These are phyloP conservation scores for Cladosporium sp. DNA, from an alignment of 2,329 filamentous ascomycete species.

Conservation along the genomic window DNA sequence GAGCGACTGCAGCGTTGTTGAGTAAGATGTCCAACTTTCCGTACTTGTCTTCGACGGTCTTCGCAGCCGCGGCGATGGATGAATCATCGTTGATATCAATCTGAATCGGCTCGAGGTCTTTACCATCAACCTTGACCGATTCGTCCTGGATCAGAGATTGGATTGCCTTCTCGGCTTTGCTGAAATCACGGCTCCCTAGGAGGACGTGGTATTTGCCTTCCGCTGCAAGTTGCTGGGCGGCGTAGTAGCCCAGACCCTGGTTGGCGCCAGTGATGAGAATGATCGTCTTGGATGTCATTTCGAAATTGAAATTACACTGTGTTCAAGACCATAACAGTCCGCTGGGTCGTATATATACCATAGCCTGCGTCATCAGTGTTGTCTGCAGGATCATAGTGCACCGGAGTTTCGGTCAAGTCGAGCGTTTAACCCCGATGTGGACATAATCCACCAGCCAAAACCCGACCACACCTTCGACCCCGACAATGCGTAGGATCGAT, in stretches of 20 bases:
- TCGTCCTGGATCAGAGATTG: conserved; percentile 24
- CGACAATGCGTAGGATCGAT: no score
- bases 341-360: background rate
- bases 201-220: conserved; percentile 32
- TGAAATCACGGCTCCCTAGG: conserved; percentile 32
- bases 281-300: conserved; percentile 18
- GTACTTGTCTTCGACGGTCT: conserved; percentile 17
- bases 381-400: no score
- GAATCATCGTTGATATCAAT: conserved; percentile 23
- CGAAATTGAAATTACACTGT: no score
- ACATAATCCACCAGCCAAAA: no score
- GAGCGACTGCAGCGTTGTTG: conserved; percentile 34
- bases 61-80: conserved; percentile 22
- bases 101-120: conserved; percentile 20
- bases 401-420: background rate
- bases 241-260: conserved; percentile 40
- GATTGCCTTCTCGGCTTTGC: conserved; percentile 35
- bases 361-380: no score
- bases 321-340: no score
- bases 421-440: background rate
- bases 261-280: conserved; percentile 39
- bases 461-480: no score
- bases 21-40: conserved; percentile 33
- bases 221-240: conserved; percentile 34
- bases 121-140: conserved; percentile 20